A percentile compares a stretch with the other conserved stretches of the same genome.
These are phyloP conservation scores for Penicillium herquei DNA, from an alignment of 495 filamentous ascomycete genomes.

Conservation along the genomic window DNA sequence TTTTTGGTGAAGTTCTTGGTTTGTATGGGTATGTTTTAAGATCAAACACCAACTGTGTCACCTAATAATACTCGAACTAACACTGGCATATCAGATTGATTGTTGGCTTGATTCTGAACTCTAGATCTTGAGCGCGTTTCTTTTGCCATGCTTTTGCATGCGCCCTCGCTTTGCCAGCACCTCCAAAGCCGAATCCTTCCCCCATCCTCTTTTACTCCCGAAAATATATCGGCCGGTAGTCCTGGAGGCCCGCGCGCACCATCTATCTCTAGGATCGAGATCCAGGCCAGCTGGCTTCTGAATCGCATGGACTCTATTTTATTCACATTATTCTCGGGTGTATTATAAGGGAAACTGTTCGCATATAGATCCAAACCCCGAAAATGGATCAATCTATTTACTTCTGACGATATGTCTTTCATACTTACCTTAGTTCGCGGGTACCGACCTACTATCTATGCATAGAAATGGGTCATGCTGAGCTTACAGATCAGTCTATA, in stretches of 20 bases:
- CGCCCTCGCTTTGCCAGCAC: slow-evolving; percentile 2
- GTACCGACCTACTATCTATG: background rate
- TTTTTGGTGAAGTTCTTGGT: slow-evolving; percentile 96
- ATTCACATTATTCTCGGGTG: slow-evolving; percentile 13
- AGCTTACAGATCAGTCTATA: background rate
- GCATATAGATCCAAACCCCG: slow-evolving; percentile 17
- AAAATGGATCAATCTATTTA: background rate
- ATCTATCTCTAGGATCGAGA: slow-evolving; percentile 9
- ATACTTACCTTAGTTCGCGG: background rate
- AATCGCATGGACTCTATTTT: slow-evolving; percentile 13
- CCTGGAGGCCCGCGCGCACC: slow-evolving; percentile 1
- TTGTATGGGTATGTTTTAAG: slow-evolving; percentile 78
- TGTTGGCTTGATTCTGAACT: slow-evolving; percentile 57
- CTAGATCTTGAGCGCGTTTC: slow-evolving; percentile 34
- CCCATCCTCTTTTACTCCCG: too few species aligned
- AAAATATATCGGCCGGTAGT: background rate
- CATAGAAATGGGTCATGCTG: background rate
- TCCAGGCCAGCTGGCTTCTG: slow-evolving; percentile 15
- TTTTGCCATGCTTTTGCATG: slow-evolving; percentile 1
- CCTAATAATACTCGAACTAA: slow-evolving; percentile 35
- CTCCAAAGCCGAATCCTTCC: background rate
- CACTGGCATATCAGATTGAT: slow-evolving; percentile 43
- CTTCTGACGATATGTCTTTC: background rate
- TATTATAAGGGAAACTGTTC: slow-evolving; percentile 22
- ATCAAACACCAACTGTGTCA: background rate